Base-by-base conservation (phyloP, 2,329 filamentous ascomycete species). In the Lecanicillium sp. region DNA sequence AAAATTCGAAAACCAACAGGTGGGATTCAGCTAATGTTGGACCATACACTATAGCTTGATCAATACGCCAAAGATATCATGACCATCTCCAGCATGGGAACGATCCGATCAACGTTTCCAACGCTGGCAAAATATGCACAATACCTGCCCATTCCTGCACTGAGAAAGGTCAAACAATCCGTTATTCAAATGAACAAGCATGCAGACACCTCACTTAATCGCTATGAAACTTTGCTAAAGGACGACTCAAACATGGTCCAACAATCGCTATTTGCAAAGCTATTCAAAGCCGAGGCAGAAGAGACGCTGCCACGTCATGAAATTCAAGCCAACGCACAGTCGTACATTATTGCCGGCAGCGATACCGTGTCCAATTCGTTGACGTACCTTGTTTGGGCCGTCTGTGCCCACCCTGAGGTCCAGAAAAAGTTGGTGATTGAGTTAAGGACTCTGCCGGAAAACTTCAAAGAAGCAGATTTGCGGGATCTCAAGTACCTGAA, bases 361-460 rank as follows among this genome's bases (percentile, higher is more conserved):
- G 70, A 74, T 40, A 75, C 71, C 0, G 73, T 71, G 0, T 64
- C 70, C 1, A 58, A 62, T 11, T 67, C 67, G 0, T 43, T 75
- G 31, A 74, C 70, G 0, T 74, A 71, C 40, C 49, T 70, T 0
- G 46, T 65, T 5, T 73, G 63, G 62, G 47, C 52, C 5, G 49
- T 67, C 8, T 60, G 55, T 37, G 43, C 47, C 13, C 42, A 54
- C 13, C 54, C 57, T 0, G 37, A 47, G 0, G 42, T 65, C 18
- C 53, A 53, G 27, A 45, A 49, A 1, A 44, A 41, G 5, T 50
- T 71, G 0, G 46, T 62, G 1, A 41, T 49, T 2, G 63, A 65
- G 45, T 45, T 71, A 0, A 48, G 47, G 25, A 43, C 46, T 0
- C 47, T 70, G 4, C 57, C 58, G 55, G 39, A 39, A 14, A 44